These are phyloP conservation scores for Pseudocohnilembus persalinus DNA, from an alignment of 169 alveolate genomes.

Conservation along the genomic window DNA sequence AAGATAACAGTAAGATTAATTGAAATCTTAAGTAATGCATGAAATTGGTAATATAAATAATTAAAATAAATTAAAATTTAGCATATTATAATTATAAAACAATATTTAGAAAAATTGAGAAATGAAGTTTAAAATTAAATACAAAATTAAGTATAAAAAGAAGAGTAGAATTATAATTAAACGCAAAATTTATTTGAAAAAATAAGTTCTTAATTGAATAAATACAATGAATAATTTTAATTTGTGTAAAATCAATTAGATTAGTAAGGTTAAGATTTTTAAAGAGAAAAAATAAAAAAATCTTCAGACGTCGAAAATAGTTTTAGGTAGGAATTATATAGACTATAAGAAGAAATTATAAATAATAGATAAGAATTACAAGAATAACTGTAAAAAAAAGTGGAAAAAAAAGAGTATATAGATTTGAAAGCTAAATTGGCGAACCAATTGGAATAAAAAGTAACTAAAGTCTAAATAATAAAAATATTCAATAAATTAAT, in stretches of 20 bases:
- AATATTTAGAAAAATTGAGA: not conserved
- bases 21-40: too few relatives aligned
- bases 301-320: not conserved
- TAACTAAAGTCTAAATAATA: too few relatives aligned
- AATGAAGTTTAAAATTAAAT: not conserved
- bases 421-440: constrained; percentile 9
- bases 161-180: not conserved
- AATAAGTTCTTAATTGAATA: not conserved
- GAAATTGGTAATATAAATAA: not conserved
- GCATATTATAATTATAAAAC: too few relatives aligned
- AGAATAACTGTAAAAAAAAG: not conserved
- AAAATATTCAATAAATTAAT: too few relatives aligned
- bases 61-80: too few relatives aligned
- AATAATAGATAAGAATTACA: not conserved
- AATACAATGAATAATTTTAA: not conserved
- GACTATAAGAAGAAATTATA: not conserved
- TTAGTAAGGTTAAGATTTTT: not conserved
- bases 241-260: not conserved
- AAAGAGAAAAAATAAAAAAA: too few relatives aligned
- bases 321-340: not conserved
- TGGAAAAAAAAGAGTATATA: constrained; percentile 13
- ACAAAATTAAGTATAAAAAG: not conserved
- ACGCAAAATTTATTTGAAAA: not conserved
- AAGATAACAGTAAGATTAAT: not conserved
- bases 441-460: not conserved